phyloP scores from a whole-genome alignment of 169 alveolate species.

The Plasmodium knowlesi region DNA sequence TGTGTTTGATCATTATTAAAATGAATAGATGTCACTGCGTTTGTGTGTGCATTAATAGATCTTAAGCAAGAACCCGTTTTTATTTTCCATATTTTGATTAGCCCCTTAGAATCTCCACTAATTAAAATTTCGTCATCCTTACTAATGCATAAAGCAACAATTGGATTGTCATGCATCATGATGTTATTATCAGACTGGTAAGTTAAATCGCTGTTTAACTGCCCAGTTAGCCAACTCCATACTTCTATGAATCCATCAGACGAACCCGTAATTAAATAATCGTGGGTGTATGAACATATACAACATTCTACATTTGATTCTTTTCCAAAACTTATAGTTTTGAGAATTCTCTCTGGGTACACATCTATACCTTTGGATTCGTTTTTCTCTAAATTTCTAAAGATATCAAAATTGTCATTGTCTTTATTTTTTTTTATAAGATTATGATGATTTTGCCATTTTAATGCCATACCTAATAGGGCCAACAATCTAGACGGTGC shows the following conservation, averaged over 20 bases:
- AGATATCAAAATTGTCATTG: constrained; percentile 80
- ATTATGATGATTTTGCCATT: constrained; percentile 85
- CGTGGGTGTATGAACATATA: constrained; percentile 88
- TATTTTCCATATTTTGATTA: constrained; percentile 78
- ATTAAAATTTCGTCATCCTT: constrained; percentile 89
- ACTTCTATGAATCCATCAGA: constrained; percentile 91
- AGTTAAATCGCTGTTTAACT: constrained; percentile 82
- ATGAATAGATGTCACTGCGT: constrained; percentile 84
- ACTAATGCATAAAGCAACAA: constrained; percentile 87
- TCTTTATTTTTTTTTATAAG: constrained; percentile 74
- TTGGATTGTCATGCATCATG: constrained; percentile 88
- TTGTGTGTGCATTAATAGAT: constrained; percentile 75
- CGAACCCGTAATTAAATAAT: constrained; percentile 87
- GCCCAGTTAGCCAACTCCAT: constrained; percentile 88
- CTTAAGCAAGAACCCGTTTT: constrained; percentile 79
- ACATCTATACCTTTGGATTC: constrained; percentile 75
- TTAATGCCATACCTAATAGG: constrained; percentile 86
- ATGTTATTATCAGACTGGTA: constrained; percentile 86
- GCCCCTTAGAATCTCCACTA: constrained; percentile 88
- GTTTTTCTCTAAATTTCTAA: constrained; percentile 78
- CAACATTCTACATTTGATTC: constrained; percentile 90
- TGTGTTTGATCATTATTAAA: constrained; percentile 87
- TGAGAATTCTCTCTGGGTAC: constrained; percentile 77
- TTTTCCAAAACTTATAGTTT: constrained; percentile 84
- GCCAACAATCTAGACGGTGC: constrained; percentile 85